phyloP scores from a whole-genome alignment of 192 early-diverging fungal genomes.

The Dissophora ornata region DNA sequence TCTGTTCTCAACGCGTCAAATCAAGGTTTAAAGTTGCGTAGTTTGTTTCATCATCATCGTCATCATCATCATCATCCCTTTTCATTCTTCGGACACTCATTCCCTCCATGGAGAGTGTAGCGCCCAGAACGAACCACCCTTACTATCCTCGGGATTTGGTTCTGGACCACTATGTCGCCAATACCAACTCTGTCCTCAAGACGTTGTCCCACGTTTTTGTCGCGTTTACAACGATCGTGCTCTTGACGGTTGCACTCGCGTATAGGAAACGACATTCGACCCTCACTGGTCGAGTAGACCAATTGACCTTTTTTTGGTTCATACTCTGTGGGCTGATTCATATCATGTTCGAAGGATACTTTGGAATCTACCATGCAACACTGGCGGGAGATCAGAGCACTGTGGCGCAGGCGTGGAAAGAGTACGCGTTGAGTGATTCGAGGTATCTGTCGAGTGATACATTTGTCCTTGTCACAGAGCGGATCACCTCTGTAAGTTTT shows the following conservation, averaged over 20 bases:
- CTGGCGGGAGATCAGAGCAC: conserved; percentile 73
- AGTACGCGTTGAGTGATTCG: conserved; percentile 90
- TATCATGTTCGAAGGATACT: conserved; percentile 85
- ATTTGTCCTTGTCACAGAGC: conserved; percentile 83
- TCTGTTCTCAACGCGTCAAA: too few relatives aligned
- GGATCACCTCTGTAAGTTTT: conserved; percentile 81
- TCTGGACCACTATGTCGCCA: conserved; percentile 34
- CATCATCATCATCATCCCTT: too few relatives aligned
- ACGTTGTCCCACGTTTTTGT: conserved; percentile 6
- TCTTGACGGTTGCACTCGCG: not conserved
- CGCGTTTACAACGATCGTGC: not conserved
- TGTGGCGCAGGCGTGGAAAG: conserved; percentile 86
- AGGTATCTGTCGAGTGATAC: conserved; percentile 86
- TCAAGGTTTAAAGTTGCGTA: too few relatives aligned
- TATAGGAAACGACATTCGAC: conserved; percentile 13
- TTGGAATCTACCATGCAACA: conserved; percentile 70
- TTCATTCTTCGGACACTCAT: too few relatives aligned
- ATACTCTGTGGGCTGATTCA: conserved; percentile 82
- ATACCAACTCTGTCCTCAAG: conserved; percentile 11
- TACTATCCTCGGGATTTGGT: conserved; percentile 26
- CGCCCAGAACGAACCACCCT: conserved; percentile 18
- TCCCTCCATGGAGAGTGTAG: not conserved
- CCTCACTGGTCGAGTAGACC: conserved; percentile 7
- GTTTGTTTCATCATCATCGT: too few relatives aligned
- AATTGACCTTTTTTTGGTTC: conserved; percentile 81